Conservation (phyloP, 495 filamentous ascomycete species). For the Acidiella bohemica region DNA sequence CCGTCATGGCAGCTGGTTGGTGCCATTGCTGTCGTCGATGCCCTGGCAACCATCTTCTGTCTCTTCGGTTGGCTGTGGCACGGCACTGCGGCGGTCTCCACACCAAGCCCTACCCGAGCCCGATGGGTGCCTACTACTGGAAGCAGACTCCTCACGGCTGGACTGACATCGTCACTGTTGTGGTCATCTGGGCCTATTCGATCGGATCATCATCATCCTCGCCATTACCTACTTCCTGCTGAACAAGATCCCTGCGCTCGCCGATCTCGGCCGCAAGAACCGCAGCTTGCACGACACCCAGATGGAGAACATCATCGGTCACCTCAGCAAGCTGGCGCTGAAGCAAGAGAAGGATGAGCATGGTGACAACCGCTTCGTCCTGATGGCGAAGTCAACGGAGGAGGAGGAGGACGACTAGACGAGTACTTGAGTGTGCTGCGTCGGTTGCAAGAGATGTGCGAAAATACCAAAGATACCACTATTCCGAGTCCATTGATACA, state of each 20-base stretch:
- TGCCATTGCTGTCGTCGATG: constrained; percentile 59
- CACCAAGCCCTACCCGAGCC: constrained; percentile 31
- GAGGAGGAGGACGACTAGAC: constrained; percentile 54
- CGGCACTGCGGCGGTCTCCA: constrained; percentile 20
- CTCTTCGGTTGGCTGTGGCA: constrained; percentile 58
- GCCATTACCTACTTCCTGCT: constrained; percentile 66
- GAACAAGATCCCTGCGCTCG: constrained; percentile 50
- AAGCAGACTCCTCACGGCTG: constrained; percentile 44
- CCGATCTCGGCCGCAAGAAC: constrained; percentile 70
- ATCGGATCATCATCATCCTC: constrained; percentile 66
- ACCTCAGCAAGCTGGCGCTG: constrained; percentile 61
- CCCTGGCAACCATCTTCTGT: constrained; percentile 56
- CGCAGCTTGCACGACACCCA: constrained; percentile 57
- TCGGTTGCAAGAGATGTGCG: not conserved
- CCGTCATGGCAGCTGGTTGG: constrained; percentile 60
- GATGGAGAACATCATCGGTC: constrained; percentile 69
- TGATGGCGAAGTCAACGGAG: constrained; percentile 48
- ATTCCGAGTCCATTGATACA: not conserved
- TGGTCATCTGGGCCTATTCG: constrained; percentile 65
- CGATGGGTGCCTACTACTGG: constrained; percentile 28
- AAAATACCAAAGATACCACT: not conserved
- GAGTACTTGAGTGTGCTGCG: not conserved
- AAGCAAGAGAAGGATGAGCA: constrained; percentile 49
- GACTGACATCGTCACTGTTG: constrained; percentile 62
- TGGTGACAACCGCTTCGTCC: constrained; percentile 43